A percentile compares a stretch with the other conserved stretches of the same genome.
Evolutionary conservation across 106 monocot species (phyloP).

Genomic region (Platanthera zijinensis): DNA sequence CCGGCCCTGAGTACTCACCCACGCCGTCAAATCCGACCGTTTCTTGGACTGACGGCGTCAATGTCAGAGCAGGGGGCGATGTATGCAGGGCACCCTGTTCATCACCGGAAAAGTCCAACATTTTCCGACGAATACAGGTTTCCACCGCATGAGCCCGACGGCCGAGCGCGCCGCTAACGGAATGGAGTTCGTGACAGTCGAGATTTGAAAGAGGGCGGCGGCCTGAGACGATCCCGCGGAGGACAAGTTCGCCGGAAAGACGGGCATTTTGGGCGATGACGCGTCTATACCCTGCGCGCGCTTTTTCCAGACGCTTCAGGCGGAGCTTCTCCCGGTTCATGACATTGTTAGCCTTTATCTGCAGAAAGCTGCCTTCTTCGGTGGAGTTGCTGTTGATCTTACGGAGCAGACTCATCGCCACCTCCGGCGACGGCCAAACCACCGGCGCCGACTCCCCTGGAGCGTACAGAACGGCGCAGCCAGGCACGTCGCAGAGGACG

Average conservation of each 20-base stretch:
- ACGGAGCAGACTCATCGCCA: too few species aligned
- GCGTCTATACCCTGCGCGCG: not conserved
- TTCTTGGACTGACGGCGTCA: too few species aligned
- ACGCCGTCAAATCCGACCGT: too few species aligned
- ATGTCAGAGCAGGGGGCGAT: too few species aligned
- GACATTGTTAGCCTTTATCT: slow-evolving; percentile 1
- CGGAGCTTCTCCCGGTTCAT: slow-evolving; percentile 1
- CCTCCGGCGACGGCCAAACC: too few species aligned
- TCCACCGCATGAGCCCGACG: not conserved
- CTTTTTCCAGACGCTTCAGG: not conserved
- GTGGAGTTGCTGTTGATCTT: not conserved
- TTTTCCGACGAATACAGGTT: not conserved
- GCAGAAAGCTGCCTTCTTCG: not conserved
- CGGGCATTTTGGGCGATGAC: not conserved
- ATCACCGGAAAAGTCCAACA: too few species aligned
- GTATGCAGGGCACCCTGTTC: too few species aligned
- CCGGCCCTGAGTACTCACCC: too few species aligned
- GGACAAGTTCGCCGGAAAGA: not conserved
- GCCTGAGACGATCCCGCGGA: not conserved
- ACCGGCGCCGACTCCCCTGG: too few species aligned
- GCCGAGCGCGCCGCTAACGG: not conserved
- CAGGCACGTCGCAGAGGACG: too few species aligned
- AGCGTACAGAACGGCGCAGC: too few species aligned
- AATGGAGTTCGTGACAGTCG: not conserved
- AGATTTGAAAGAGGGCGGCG: not conserved